Evolutionary conservation across 305 asterid genomes (phyloP).

Genomic region (Ajuga reptans): DNA sequence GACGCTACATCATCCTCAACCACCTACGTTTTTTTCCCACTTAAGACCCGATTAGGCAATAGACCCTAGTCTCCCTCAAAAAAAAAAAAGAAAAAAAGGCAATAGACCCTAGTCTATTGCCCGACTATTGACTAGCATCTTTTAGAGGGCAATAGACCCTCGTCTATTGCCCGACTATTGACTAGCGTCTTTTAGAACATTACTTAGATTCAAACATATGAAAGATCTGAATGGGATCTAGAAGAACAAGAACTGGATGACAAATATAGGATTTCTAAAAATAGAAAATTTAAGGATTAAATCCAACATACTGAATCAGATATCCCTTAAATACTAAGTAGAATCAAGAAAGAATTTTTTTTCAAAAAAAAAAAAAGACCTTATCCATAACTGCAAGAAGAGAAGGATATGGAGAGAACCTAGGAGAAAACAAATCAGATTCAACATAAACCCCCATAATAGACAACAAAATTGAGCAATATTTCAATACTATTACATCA

Average conservation of each 20-base stretch:
- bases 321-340: slow-evolving; percentile 35
- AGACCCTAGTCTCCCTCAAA: too few relatives aligned
- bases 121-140: too few relatives aligned
- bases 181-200: too few relatives aligned
- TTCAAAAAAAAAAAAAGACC: slow-evolving; percentile 38
- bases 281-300: slow-evolving; percentile 21
- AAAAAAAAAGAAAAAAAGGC: too few relatives aligned
- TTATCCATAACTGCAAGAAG: slow-evolving; percentile 38
- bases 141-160: too few relatives aligned
- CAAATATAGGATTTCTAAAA: slow-evolving; percentile 23
- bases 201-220: not conserved
- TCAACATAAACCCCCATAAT: not conserved
- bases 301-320: slow-evolving; percentile 22
- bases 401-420: slow-evolving; percentile 27
- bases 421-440: slow-evolving; percentile 20
- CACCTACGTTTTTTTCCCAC: too few relatives aligned
- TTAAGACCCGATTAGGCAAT: too few relatives aligned
- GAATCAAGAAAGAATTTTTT: slow-evolving; percentile 28
- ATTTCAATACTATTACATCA: slow-evolving; percentile 5
- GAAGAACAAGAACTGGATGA: slow-evolving; percentile 30
- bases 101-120: too few relatives aligned
- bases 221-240: slow-evolving; percentile 14
- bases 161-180: too few relatives aligned
- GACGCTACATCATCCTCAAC: too few relatives aligned
- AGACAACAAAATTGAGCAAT: slow-evolving; percentile 14